These are phyloP conservation scores for Monosporascus sp. DNA, from an alignment of 2,329 filamentous ascomycete genomes.

Conservation along the genomic window DNA sequence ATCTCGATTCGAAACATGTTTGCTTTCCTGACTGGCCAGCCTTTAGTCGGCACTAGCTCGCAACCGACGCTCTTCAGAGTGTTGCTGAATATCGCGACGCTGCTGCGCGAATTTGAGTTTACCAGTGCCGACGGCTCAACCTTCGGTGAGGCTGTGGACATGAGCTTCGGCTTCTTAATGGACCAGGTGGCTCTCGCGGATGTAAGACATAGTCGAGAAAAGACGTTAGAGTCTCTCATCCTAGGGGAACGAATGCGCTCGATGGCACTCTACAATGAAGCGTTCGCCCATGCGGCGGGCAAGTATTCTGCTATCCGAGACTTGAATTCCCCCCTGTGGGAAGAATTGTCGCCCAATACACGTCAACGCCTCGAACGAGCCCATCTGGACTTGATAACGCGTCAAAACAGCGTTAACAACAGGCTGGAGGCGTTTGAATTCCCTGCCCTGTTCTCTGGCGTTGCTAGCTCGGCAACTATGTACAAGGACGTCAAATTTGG, in stretches of 20 bases:
- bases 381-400: constrained; percentile 70
- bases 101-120: constrained; percentile 55
- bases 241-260: constrained; percentile 83
- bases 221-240: constrained; percentile 84
- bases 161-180: constrained; percentile 69
- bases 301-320: constrained; percentile 71
- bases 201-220: constrained; percentile 75
- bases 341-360: constrained; percentile 64
- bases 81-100: constrained; percentile 47
- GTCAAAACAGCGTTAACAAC: constrained; percentile 63
- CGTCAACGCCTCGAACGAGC: constrained; percentile 77
- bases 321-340: constrained; percentile 63
- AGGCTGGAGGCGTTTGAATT: constrained; percentile 89
- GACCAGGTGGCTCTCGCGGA: constrained; percentile 74
- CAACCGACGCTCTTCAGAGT: constrained; percentile 49
- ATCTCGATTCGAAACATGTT: constrained; percentile 61
- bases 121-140: constrained; percentile 50
- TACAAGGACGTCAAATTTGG: constrained; percentile 78
- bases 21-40: constrained; percentile 59
- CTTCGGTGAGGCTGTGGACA: constrained; percentile 55
- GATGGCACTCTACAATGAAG: constrained; percentile 79
- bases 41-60: constrained; percentile 52
- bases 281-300: constrained; percentile 85
- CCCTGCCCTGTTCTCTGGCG: constrained; percentile 80
- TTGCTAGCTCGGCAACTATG: constrained; percentile 76